These are phyloP conservation scores for Fusarium sarcochroum DNA, from an alignment of 2,329 filamentous ascomycete species.

Conservation along the genomic window DNA sequence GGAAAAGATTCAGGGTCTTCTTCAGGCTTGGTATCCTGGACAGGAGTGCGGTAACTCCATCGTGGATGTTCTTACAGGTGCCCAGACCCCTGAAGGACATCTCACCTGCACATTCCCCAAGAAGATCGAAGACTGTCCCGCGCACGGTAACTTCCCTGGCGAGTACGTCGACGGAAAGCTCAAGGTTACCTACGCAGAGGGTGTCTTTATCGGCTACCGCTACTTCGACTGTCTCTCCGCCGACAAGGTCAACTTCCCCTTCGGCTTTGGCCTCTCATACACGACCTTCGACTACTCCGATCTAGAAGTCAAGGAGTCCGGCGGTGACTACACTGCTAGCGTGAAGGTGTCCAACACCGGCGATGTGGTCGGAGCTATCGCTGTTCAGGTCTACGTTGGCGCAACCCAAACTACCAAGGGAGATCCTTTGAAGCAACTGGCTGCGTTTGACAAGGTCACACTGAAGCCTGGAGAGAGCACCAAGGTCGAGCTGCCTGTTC, in stretches of 20 bases:
- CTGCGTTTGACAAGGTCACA: conserved; percentile 74
- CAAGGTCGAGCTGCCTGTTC: conserved; percentile 43
- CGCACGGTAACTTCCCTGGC: conserved; percentile 71
- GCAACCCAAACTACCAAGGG: conserved; percentile 33
- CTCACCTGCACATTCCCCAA: conserved; percentile 74
- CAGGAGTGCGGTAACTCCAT: conserved; percentile 79
- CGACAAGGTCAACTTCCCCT: conserved; percentile 73
- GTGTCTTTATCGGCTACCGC: conserved; percentile 78
- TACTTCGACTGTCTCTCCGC: conserved; percentile 72
- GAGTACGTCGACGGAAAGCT: conserved; percentile 63
- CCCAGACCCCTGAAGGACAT: conserved; percentile 75
- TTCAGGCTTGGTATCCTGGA: conserved; percentile 78
- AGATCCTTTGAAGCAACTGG: conserved; percentile 70
- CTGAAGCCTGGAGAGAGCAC: conserved; percentile 47
- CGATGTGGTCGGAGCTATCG: conserved; percentile 61
- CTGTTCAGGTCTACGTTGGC: conserved; percentile 69
- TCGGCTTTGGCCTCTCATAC: conserved; percentile 67
- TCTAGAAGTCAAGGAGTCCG: conserved; percentile 58
- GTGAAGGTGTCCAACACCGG: conserved; percentile 73
- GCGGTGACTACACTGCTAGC: conserved; percentile 60
- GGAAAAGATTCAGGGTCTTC: conserved; percentile 68
- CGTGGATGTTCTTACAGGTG: conserved; percentile 75
- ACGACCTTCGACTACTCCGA: conserved; percentile 71
- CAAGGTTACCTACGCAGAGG: conserved; percentile 76
- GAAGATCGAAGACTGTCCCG: conserved; percentile 72